These are phyloP conservation scores for Jaenimonas drosophilae DNA, from an alignment of 208 protist genomes.

Conservation along the genomic window DNA sequence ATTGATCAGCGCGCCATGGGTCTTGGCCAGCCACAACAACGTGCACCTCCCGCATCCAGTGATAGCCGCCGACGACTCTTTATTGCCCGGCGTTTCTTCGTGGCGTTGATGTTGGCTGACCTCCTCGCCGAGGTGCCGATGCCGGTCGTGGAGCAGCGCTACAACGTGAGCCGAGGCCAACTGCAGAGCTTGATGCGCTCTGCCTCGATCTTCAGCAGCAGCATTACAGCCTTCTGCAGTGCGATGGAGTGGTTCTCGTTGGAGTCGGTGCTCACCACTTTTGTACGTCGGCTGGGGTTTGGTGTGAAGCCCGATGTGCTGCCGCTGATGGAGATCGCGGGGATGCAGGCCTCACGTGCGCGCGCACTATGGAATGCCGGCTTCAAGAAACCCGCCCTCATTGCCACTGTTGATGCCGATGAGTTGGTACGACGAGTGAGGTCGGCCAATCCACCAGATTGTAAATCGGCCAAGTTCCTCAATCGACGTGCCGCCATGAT, in stretches of 20 bases:
- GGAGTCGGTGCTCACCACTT: slow-evolving; percentile 77
- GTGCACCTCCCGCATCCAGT: slow-evolving; percentile 9
- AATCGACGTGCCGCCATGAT: slow-evolving; percentile 39
- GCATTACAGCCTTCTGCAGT: slow-evolving; percentile 81
- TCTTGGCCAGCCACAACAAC: slow-evolving; percentile 4
- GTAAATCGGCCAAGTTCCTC: slow-evolving; percentile 60
- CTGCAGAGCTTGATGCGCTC: slow-evolving; percentile 79
- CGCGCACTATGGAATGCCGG: slow-evolving; percentile 79
- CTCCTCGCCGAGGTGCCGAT: slow-evolving; percentile 75
- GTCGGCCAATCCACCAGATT: slow-evolving; percentile 33
- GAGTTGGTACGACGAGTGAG: slow-evolving; percentile 62
- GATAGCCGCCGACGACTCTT: slow-evolving; percentile 35
- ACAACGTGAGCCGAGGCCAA: slow-evolving; percentile 67
- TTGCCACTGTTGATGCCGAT: slow-evolving; percentile 44
- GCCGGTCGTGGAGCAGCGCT: slow-evolving; percentile 45
- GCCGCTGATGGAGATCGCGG: slow-evolving; percentile 82
- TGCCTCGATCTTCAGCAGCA: slow-evolving; percentile 79
- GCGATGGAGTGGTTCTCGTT: slow-evolving; percentile 87
- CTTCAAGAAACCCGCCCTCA: slow-evolving; percentile 28
- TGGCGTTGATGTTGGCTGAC: slow-evolving; percentile 83
- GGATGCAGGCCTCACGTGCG: slow-evolving; percentile 62
- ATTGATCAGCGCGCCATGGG: slow-evolving; percentile 67
- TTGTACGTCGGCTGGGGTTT: slow-evolving; percentile 78
- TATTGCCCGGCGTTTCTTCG: slow-evolving; percentile 79
- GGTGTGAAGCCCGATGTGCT: slow-evolving; percentile 87